Conservation (phyloP, 306 rosid genomes). For the Parietaria judaica region DNA sequence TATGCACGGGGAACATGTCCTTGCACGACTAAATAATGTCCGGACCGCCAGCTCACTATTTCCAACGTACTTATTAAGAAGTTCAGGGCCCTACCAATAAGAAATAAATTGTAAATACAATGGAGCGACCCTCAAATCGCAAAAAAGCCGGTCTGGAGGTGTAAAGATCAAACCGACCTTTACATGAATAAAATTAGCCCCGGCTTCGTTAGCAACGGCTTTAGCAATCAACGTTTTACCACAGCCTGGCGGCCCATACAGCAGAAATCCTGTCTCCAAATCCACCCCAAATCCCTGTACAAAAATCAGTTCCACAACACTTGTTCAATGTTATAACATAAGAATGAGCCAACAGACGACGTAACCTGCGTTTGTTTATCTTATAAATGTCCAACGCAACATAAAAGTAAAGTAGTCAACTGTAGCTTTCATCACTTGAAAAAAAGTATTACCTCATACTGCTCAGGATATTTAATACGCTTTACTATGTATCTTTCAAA, state of each 20-base stretch:
- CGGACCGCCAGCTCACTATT: conserved; percentile 76
- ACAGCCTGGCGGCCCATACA: conserved; percentile 95
- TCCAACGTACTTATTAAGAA: conserved; percentile 83
- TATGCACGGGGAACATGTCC: conserved; percentile 79
- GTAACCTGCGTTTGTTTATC: background rate
- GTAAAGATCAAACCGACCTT: too few species aligned
- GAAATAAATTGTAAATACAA: conserved; percentile 4
- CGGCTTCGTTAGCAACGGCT: conserved; percentile 91
- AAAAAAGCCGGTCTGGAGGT: background rate
- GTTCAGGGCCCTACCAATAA: conserved; percentile 87
- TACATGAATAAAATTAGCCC: conserved; percentile 73
- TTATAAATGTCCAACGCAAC: too few species aligned
- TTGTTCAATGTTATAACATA: too few species aligned
- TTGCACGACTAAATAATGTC: conserved; percentile 60
- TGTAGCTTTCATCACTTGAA: too few species aligned
- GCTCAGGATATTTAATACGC: conserved; percentile 58
- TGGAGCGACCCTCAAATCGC: background rate
- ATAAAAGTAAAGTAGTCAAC: background rate
- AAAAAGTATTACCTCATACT: conserved; percentile 44
- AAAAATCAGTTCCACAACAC: conserved; percentile 16
- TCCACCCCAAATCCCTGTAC: conserved; percentile 54
- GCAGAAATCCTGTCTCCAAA: conserved; percentile 77
- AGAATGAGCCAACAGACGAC: background rate
- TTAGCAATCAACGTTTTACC: conserved; percentile 91
- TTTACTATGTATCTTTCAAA: conserved; percentile 49